Evolutionary conservation across 257 asterid species (phyloP), one percentile per base, ranked within the genome.

Genomic region (Sherardia arvensis): DNA sequence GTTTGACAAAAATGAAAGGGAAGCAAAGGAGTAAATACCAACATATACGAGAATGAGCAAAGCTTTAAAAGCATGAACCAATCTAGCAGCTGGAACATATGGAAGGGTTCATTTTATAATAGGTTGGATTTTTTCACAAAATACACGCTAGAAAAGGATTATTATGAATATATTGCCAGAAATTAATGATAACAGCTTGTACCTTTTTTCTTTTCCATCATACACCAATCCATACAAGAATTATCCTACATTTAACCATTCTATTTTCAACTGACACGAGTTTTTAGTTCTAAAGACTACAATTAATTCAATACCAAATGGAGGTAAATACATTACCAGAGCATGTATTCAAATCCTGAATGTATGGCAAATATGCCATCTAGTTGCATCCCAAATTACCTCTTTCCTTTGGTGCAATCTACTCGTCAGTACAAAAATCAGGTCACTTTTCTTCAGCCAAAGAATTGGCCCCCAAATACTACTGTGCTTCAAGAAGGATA

Each of bases 401-500:
- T 33, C 61, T 17, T 54, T 30, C 53, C 27, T 30, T 18, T 25
- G 14, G 49, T 40, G 68, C 64, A 27, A 60, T 23, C 62, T 57
- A 33, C 20, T 49, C 63, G 3, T 61, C 48, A 47, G 5, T 53
- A 0, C 20, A 25, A 40, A 20, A 26, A 25, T 33, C 66, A 34
- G 26, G 43, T 28, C 63, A 40, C 48, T 21, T 22, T 32, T 60
- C 32, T 62, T 38, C 20, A 12, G 30, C 36, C 15, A n/a, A 12
- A 22, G 47, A 51, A 43, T 49, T 25, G 25, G 40, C 14, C 7
- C 33, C 48, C 80, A 70, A 78, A 72, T 73, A 87, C 7, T 76
- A 48, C 64, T 85, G 94, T 5, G 99, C 78, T 79, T 87, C 99
- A 0, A 93, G 95, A 38, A 93, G 99, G 80, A 89, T 74, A 67